These are phyloP conservation scores for Physcomitrium patens DNA, from an alignment of 225 moss, liverwort and hornwort genomes.

Conservation along the genomic window DNA sequence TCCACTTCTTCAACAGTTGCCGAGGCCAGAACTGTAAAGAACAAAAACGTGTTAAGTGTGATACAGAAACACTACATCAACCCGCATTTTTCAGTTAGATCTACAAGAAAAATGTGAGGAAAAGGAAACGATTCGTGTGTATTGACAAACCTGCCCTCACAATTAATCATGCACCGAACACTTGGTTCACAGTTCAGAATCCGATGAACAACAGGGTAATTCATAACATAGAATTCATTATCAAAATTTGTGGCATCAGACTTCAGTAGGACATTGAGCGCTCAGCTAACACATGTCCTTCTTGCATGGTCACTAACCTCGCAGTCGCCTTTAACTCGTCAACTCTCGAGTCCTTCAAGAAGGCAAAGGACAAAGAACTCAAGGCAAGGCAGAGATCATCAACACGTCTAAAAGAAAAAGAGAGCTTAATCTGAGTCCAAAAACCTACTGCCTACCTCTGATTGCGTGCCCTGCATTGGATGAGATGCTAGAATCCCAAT, in stretches of 20 bases:
- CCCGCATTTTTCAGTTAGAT: slow-evolving; percentile 13
- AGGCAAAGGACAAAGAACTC: neutral
- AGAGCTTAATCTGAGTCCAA: neutral
- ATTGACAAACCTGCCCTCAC: neutral
- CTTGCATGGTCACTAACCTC: neutral
- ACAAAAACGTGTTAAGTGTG: neutral
- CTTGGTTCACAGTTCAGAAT: neutral
- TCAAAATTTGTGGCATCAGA: neutral
- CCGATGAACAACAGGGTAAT: neutral
- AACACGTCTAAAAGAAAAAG: neutral
- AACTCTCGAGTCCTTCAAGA: neutral
- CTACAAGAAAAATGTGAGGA: neutral
- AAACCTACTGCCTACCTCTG: slow-evolving; percentile 34
- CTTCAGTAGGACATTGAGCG: neutral
- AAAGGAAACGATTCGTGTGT: neutral
- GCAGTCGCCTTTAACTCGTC: neutral
- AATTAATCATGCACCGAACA: neutral
- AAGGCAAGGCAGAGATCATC: neutral
- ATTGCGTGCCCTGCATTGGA: slow-evolving; percentile 53
- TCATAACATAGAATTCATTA: neutral
- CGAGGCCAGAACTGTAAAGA: slow-evolving; percentile 57
- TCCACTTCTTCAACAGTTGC: slow-evolving; percentile 62
- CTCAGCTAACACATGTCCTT: neutral
- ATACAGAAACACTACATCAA: neutral
- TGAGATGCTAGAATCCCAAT: slow-evolving; percentile 1